Conservation (phyloP, 164 flowering plant species). For the Liquidambar formosana region DNA sequence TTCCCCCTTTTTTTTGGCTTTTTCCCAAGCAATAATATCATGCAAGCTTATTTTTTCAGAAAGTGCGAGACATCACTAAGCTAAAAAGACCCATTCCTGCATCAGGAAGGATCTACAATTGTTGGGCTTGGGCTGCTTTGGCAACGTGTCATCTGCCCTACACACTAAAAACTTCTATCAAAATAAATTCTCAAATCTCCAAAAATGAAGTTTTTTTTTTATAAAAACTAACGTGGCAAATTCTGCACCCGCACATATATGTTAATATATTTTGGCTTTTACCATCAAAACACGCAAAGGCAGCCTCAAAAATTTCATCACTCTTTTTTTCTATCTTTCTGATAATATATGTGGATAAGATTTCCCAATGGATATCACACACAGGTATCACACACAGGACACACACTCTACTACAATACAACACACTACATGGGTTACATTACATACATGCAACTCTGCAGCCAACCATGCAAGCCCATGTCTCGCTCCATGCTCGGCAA, state of each 20-base stretch:
- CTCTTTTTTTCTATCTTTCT: conserved; percentile 10
- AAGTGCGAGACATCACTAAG: too few species aligned
- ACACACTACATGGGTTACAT: background rate
- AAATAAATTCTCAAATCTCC: too few species aligned
- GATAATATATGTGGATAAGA: conserved; percentile 42
- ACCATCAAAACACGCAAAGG: background rate
- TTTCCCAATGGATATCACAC: conserved; percentile 22
- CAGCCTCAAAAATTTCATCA: conserved; percentile 12
- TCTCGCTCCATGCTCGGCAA: background rate
- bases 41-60: too few species aligned
- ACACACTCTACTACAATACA: conserved; percentile 1
- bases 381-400: conserved; percentile 23
- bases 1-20: too few species aligned
- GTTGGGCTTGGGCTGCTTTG: too few species aligned
- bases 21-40: too few species aligned
- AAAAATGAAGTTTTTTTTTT: too few species aligned
- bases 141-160: too few species aligned
- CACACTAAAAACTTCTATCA: too few species aligned
- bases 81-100: too few species aligned
- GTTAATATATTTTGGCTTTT: background rate
- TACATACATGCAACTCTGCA: background rate
- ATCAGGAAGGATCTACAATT: too few species aligned
- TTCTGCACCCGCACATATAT: background rate
- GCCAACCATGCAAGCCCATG: background rate
- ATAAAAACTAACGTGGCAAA: conserved; percentile 19